Conservation (phyloP, 2,329 filamentous ascomycete genomes). For the Penicillium thymicola region DNA sequence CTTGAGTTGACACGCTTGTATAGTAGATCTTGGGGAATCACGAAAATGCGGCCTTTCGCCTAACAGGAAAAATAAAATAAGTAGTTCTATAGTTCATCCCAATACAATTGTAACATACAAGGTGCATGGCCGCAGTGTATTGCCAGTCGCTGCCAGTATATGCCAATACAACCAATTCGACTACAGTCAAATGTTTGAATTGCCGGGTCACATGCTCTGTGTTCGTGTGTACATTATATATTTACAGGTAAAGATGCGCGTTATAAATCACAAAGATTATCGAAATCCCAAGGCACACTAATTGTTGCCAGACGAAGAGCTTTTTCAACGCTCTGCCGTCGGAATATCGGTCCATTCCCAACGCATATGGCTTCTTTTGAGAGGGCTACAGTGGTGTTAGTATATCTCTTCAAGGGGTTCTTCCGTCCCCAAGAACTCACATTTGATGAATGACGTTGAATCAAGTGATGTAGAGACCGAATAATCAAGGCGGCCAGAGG, state of each 20-base stretch:
- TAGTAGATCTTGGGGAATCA: not conserved
- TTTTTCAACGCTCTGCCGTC: slow-evolving; percentile 21
- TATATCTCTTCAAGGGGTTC: not conserved
- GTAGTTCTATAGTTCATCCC: not conserved
- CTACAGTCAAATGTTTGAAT: not conserved
- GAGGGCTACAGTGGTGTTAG: slow-evolving; percentile 17
- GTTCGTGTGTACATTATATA: not conserved
- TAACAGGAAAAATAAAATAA: not conserved
- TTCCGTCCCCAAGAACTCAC: slow-evolving; percentile 13
- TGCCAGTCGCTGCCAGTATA: not conserved
- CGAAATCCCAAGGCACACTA: slow-evolving; percentile 8
- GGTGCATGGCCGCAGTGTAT: not conserved
- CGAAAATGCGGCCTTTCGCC: not conserved
- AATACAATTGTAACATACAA: not conserved
- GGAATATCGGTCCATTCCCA: slow-evolving; percentile 24
- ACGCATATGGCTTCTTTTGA: slow-evolving; percentile 19
- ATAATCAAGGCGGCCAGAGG: slow-evolving; percentile 5
- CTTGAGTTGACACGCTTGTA: not conserved
- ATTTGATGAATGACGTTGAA: slow-evolving; percentile 13
- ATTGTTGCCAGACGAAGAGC: slow-evolving; percentile 17
- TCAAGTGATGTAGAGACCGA: slow-evolving; percentile 13
- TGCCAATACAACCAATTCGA: not conserved
- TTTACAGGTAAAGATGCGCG: not conserved
- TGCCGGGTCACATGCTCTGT: not conserved
- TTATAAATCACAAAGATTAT: slow-evolving; percentile 12